Base-by-base conservation (phyloP, 352 stramenopile species). In the Phytophthora crassamura region DNA sequence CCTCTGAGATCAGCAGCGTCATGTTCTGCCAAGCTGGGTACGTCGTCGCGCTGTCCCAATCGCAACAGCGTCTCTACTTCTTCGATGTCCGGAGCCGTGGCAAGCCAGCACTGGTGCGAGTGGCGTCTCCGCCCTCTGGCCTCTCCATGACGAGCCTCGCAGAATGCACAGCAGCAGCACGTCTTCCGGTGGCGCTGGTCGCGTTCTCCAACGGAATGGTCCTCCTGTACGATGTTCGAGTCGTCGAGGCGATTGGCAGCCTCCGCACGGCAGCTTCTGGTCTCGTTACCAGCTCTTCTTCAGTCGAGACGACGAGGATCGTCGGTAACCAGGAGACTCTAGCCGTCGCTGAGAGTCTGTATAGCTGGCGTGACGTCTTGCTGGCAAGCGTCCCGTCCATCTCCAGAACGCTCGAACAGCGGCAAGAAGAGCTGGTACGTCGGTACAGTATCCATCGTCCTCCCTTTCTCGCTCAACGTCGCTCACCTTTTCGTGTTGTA, bases 181-280 rank as follows among this genome's bases (percentile, higher is more conserved):
- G 78, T 39, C 10, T 89, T 12, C 80, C 78, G 2, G 10, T 89
- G 15, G 72, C 50, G 2, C 54, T 85, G 0, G 41, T 89, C 6
- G 56, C 64, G 15, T 88, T 73, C 49, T 89, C 78, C 33, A 86
- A 70, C 25, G 80, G 80, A 6, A 77, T 75, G 25, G 47, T 69
- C 11, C 30, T 88, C 48, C 48, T 88, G 1, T 84, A 84, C 50
- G 77, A 91, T 20, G 52, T 79, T 15, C 74, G 77, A 38, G 75
- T 54, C 4, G 78, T 67, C 9, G 66, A 78, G 14, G 80, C 78
- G 0, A 74, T 86, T 16, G 71, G 67, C 10, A 86, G 75, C 50
- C 43, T 89, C 3, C 57, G 64, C 5, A 65, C 61, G 10, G 45
- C 48, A 15, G 15, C 32, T 18, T 41, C 14, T 16, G 11, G 28